Base-by-base conservation (phyloP, 805 yeast species). In the Barnettozyma sucrosica region DNA sequence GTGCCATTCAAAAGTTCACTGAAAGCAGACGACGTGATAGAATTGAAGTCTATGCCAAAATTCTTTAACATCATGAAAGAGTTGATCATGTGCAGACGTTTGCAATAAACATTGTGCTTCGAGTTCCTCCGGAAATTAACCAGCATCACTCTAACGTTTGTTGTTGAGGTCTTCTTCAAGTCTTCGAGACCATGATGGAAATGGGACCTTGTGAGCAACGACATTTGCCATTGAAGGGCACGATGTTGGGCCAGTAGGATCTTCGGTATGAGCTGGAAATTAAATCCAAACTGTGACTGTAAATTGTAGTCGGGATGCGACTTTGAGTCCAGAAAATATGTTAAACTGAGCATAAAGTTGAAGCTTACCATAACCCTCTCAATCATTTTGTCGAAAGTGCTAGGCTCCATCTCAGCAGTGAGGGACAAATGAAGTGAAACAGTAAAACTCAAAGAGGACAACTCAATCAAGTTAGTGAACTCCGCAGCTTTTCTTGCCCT, bases 261-360 rank as follows among this genome's bases (percentile, higher is more conserved):
- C 43, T 48, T 47, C 4, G 56, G 55, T 10, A 52, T 46, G 14
- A 46, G 32, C 10, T 52, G 55, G 43, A 52, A 45, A 14, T 43
- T 42, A 11, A 36, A 34, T 13, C 54, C 57, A n/a, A 54, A 52
- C 16, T 50, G 54, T 4, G 30, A 11, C 1, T 47, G 39, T 9
- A 54, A 25, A 39, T 51, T 51, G 46, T 38, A 52, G 14, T 25
- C 39, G 8, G 44, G 52, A n/a, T 48, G 47, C 4, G 45, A 18
- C 3, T 30, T 20, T 5, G 37, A 25, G 18, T 51, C 53, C 30
- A 51, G 32, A 43, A 51, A 54, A 21, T 50, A 48, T 14, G 48
- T 24, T 7, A 50, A n/a, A 7, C 43, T 40, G 7, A 45, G 18
- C 40, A 52, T 24, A 3, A 28, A 9, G 32, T 48, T 51, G 32